phyloP scores from a whole-genome alignment of 495 filamentous ascomycete species.

The Penicillium parvum region DNA sequence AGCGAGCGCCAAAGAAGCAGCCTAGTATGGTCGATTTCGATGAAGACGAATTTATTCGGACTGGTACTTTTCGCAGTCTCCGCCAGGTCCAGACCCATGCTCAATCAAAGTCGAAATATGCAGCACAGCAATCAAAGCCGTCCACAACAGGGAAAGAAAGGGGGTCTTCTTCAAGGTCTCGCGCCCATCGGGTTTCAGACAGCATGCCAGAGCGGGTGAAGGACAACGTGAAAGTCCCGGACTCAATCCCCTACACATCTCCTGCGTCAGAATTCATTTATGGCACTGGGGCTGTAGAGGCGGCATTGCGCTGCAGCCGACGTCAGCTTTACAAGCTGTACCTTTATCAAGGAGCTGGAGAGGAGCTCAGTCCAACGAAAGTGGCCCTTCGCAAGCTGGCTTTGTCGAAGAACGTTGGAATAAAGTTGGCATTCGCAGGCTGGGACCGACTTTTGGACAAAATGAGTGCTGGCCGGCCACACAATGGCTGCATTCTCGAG shows the following conservation, averaged over 20 bases:
- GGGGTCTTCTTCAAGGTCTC: constrained; percentile 4
- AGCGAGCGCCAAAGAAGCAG: not conserved
- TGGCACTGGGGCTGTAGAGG: constrained; percentile 73
- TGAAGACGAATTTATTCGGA: constrained; percentile 31
- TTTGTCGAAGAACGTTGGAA: constrained; percentile 46
- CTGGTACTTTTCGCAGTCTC: constrained; percentile 30
- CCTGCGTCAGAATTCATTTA: constrained; percentile 90
- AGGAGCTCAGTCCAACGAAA: constrained; percentile 36
- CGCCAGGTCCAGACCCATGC: constrained; percentile 20
- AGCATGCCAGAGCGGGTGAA: constrained; percentile 37
- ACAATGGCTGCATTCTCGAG: constrained; percentile 89
- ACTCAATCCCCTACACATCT: constrained; percentile 72
- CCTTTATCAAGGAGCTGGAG: constrained; percentile 51
- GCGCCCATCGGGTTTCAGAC: constrained; percentile 25
- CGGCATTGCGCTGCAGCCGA: constrained; percentile 63
- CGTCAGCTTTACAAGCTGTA: constrained; percentile 84
- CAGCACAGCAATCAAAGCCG: not conserved
- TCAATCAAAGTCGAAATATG: constrained; percentile 2
- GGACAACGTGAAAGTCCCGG: constrained; percentile 38
- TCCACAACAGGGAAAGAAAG: not conserved
- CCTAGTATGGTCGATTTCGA: constrained; percentile 20
- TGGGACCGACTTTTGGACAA: constrained; percentile 69
- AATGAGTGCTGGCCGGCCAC: constrained; percentile 76
- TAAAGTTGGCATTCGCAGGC: constrained; percentile 49
- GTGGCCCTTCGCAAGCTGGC: constrained; percentile 56